phyloP scores from a whole-genome alignment of 495 filamentous ascomycete genomes.

The Echria macrotheca region DNA sequence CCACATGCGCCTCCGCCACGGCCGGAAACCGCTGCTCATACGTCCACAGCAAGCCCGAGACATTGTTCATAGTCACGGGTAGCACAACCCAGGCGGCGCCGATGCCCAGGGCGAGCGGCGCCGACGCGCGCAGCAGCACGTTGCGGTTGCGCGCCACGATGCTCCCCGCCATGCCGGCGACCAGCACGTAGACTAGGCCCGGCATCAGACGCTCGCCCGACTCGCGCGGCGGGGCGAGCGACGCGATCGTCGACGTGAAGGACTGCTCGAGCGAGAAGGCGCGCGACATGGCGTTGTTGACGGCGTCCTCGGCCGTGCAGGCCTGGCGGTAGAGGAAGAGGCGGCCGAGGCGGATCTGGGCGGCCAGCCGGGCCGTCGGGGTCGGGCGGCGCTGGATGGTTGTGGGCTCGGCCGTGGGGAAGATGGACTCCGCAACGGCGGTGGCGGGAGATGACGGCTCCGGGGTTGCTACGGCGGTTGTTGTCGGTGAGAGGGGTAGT shows the following conservation, averaged over 20 bases:
- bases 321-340: slow-evolving; percentile 73
- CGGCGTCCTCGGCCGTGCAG: slow-evolving; percentile 62
- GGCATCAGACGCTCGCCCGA: slow-evolving; percentile 80
- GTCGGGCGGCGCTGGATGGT: slow-evolving; percentile 54
- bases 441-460: too few species aligned
- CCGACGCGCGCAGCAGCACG: slow-evolving; percentile 64
- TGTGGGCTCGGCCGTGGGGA: slow-evolving; percentile 21
- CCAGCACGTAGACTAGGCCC: slow-evolving; percentile 80
- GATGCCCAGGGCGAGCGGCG: slow-evolving; percentile 67
- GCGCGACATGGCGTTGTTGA: slow-evolving; percentile 69
- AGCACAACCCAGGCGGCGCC: slow-evolving; percentile 69
- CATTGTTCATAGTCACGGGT: slow-evolving; percentile 77
- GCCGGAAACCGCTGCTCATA: slow-evolving; percentile 83
- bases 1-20: slow-evolving; percentile 70
- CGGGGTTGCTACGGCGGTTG: slow-evolving; percentile 27
- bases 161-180: slow-evolving; percentile 85
- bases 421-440: too few species aligned
- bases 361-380: slow-evolving; percentile 84
- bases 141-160: slow-evolving; percentile 84
- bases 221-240: slow-evolving; percentile 75
- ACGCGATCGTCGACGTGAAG: slow-evolving; percentile 80
- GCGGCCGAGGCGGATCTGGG: slow-evolving; percentile 73
- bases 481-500: slow-evolving; percentile 9
- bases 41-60: slow-evolving; percentile 74
- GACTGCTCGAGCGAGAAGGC: slow-evolving; percentile 74